Evolutionary conservation across 2,329 filamentous ascomycete species (phyloP), one percentile per base, ranked within the genome.

Genomic region (Onygenales sp.): DNA sequence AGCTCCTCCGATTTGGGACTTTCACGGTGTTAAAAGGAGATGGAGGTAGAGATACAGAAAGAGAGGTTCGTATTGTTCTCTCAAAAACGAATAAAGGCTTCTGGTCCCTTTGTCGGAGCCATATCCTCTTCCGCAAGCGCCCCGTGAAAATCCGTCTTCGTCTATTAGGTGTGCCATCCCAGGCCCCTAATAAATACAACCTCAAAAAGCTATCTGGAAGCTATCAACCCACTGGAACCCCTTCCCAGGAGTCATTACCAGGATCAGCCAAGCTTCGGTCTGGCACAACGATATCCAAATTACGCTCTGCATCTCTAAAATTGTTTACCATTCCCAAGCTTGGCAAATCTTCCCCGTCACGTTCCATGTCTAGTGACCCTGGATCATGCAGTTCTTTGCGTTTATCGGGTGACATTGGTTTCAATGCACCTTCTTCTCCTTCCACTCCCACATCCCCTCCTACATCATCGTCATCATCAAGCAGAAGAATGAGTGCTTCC

Each of bases 1-100:
- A 90, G 52, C 76, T 98, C 17, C 77, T 98, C 35, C 77, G 95
- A 27, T 88, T 94, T 61, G 93, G 93, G 36, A 87, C 90, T 33
- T 95, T 95, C 70, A 90, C 88, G 0, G 92, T 98, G 42, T 77
- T 95, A 35, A 97, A 95, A 63, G 80, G 80, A 42, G 80, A 83
- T 27, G 86, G 62, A 52, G 87, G 88, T 71, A 94, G 85, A 64
- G 92, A 96, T 56, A 85, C 89, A 62, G 91, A 95, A 73, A 87
- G 92, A 78, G 91, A 96, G 70, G 88, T 92, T 72, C 67, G 80
- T 75, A 54, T 59, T 50, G 50, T 58, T 55, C 53, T 55, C 58
- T 53, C 54, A 59, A 53, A 50, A 47, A 36, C 52, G 41, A 39
- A 27, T 52, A 14, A 39, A 9, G 21, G 10, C 31, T 44, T 14